Evolutionary conservation across 2,329 filamentous ascomycete species (phyloP).

Genomic region (Scedosporium aurantiacum): DNA sequence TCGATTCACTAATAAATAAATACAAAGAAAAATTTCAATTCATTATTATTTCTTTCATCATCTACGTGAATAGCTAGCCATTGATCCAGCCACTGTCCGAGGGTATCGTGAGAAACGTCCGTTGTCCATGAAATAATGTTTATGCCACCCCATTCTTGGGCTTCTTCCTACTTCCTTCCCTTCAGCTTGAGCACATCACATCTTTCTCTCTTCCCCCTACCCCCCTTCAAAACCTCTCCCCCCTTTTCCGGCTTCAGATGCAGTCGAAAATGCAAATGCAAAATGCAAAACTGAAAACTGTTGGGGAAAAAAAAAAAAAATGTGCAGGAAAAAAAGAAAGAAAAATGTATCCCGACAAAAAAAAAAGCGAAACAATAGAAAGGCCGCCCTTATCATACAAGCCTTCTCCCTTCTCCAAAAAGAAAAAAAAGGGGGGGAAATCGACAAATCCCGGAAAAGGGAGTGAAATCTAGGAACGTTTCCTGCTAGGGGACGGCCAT

Average conservation of each 20-base stretch:
- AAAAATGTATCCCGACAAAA: background rate
- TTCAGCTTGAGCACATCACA: background rate
- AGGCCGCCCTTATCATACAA: conserved; percentile 1
- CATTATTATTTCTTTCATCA: background rate
- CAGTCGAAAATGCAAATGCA: background rate
- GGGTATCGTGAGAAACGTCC: background rate
- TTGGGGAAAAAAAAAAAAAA: background rate
- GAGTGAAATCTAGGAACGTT: background rate
- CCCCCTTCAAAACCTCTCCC: background rate
- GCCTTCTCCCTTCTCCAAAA: background rate
- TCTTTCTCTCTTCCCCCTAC: background rate
- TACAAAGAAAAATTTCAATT: background rate
- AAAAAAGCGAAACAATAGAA: conserved; percentile 2
- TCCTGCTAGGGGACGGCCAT: background rate
- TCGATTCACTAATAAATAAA: background rate
- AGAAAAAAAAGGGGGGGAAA: background rate
- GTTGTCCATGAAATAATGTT: background rate
- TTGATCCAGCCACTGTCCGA: background rate
- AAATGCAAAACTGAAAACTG: background rate
- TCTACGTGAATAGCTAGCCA: background rate
- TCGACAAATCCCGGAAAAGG: too few species aligned
- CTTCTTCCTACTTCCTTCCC: background rate
- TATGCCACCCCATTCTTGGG: background rate
- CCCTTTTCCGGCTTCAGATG: background rate
- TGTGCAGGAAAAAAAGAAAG: background rate